Evolutionary conservation across 2,329 filamentous ascomycete species (phyloP).

Genomic region (Aspergillus sp.): DNA sequence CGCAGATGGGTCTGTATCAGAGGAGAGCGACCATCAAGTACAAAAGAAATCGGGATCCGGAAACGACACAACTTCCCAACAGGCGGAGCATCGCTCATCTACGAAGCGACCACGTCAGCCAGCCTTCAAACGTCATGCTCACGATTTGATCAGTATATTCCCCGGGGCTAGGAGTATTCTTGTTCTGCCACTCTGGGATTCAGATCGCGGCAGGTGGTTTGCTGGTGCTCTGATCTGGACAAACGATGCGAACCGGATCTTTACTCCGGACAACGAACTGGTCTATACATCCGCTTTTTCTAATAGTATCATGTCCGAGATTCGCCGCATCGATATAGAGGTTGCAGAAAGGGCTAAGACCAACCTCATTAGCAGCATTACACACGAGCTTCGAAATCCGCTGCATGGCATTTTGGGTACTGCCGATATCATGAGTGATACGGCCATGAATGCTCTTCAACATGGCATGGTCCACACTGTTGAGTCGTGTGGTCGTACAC

Average conservation of each 20-base stretch:
- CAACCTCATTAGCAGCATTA: slow-evolving; percentile 33
- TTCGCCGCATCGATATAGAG: slow-evolving; percentile 29
- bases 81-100: slow-evolving; percentile 1
- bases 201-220: slow-evolving; percentile 27
- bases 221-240: slow-evolving; percentile 30
- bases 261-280: slow-evolving; percentile 27
- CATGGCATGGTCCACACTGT: slow-evolving; percentile 35
- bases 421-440: slow-evolving; percentile 32
- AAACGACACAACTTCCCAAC: background rate
- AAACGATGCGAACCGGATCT: slow-evolving; percentile 23
- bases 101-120: slow-evolving; percentile 15
- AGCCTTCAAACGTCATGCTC: slow-evolving; percentile 17
- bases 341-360: slow-evolving; percentile 32
- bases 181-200: slow-evolving; percentile 34
- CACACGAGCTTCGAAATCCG: slow-evolving; percentile 36
- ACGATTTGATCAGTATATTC: slow-evolving; percentile 20
- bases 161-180: slow-evolving; percentile 27
- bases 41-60: slow-evolving; percentile 2
- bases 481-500: slow-evolving; percentile 40
- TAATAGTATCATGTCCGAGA: slow-evolving; percentile 35
- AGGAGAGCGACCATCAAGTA: slow-evolving; percentile 18
- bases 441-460: slow-evolving; percentile 26
- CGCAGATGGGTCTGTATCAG: slow-evolving; percentile 23
- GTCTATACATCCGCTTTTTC: slow-evolving; percentile 29
- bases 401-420: slow-evolving; percentile 37